phyloP scores from a whole-genome alignment of 2,329 filamentous ascomycete species.

The Claviceps monticola region DNA sequence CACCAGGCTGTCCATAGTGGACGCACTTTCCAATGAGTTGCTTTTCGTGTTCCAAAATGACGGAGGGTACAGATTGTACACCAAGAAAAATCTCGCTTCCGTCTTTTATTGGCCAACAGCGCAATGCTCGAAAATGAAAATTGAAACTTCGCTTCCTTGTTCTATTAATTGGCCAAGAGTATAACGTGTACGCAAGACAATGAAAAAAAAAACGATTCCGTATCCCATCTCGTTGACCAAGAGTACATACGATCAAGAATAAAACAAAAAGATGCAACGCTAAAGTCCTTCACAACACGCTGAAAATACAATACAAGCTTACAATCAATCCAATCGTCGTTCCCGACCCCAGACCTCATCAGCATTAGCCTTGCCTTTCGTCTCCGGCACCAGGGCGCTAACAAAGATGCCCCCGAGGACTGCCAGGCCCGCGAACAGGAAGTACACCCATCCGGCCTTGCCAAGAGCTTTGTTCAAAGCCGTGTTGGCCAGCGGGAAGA shows the following conservation, averaged over 20 bases:
- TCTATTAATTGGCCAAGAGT: no score
- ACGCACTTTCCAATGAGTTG: slow-evolving; percentile 19
- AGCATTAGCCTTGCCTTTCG: slow-evolving; percentile 65
- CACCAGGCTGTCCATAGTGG: slow-evolving; percentile 37
- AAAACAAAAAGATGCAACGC: background rate
- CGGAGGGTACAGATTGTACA: background rate
- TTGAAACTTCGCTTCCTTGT: no score
- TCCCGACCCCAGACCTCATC: slow-evolving; percentile 84
- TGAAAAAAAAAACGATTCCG: no score
- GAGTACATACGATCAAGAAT: background rate
- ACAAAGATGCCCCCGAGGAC: slow-evolving; percentile 59
- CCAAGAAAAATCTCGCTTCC: no score
- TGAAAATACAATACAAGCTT: background rate
- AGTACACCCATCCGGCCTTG: slow-evolving; percentile 73
- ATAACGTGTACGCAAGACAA: no score
- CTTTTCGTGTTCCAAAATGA: background rate
- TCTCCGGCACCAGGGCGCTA: slow-evolving; percentile 65
- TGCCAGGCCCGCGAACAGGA: slow-evolving; percentile 73
- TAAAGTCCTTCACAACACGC: background rate
- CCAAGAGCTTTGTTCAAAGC: slow-evolving; percentile 49
- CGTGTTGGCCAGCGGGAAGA: slow-evolving; percentile 79
- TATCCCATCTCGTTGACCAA: no score
- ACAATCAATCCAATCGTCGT: slow-evolving; percentile 33
- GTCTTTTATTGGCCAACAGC: no score
- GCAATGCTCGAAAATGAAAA: no score